Evolutionary conservation across 306 rosid genomes (phyloP), one percentile per base, ranked within the genome.

Genomic region (Cucumis melo): DNA sequence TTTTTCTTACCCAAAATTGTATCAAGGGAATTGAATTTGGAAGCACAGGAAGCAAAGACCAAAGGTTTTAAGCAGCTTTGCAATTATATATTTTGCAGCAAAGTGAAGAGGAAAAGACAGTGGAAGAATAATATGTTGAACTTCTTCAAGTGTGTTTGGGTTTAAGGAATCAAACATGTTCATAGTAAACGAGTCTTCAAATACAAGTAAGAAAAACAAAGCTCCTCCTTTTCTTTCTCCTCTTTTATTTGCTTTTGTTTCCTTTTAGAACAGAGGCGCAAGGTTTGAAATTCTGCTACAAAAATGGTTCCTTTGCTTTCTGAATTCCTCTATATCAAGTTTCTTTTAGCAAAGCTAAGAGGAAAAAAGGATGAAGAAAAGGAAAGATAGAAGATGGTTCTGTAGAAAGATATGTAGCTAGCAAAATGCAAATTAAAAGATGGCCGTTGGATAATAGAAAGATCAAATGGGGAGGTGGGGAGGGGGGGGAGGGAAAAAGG

Each of bases 121-220:
- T n/a, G 90, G 89, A 85, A 86, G 89, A 85, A 86, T 66, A 66
- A 66, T 87, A 76, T 85, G 88, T 81, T 85, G 84, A 87, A 78
- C 86, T 87, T 88, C 80, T 87, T 87, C 80, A 71, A 82, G 89
- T 38, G 81, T 68, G 86, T 64, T 66, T 83, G 86, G 81, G 85
- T 70, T 82, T 76, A 72, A 73, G 90, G 93, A 90, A 90, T 92
- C 91, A 88, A 89, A 89, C 96, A 90, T 89, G 85, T 82, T 87
- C 84, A 82, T 85, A 46, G 41, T 64, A 77, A 85, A 81, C 80
- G 81, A 85, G 91, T 80, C 92, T 92, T 90, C 82, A 88, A 92
- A 88, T 86, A 85, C 91, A 90, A 90, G 90, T 85, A 88, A 85
- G 85, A 81, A 81, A 85, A 82, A 80, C 88, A 84, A 79, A 78